phyloP scores from a whole-genome alignment of 768 basidiomycete species.

The Auricularia sp. region DNA sequence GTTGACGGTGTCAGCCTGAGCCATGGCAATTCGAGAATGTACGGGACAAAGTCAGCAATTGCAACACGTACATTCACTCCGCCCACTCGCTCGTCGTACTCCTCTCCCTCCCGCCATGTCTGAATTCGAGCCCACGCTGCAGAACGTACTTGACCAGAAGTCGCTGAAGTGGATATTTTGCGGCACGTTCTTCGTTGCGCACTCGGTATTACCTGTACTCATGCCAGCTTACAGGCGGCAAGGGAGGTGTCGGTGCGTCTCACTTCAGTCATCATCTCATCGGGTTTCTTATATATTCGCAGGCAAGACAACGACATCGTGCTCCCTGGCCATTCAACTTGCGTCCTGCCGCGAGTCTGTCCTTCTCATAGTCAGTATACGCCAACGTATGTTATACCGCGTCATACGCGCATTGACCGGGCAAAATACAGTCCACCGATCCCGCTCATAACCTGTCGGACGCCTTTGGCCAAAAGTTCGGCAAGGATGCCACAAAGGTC shows the following conservation, averaged over 20 bases:
- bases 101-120: not conserved
- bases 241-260: slow-evolving; percentile 89
- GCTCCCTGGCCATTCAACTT: slow-evolving; percentile 94
- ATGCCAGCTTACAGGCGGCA: slow-evolving; percentile 57
- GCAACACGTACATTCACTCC: not conserved
- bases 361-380: slow-evolving; percentile 71
- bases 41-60: not conserved
- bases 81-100: not conserved
- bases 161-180: slow-evolving; percentile 98
- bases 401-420: not conserved
- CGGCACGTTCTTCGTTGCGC: slow-evolving; percentile 41
- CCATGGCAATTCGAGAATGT: too few relatives aligned
- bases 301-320: slow-evolving; percentile 98
- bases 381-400: not conserved
- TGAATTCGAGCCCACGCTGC: slow-evolving; percentile 64
- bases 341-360: slow-evolving; percentile 89
- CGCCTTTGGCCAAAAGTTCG: slow-evolving; percentile 98
- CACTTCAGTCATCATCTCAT: not conserved
- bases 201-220: slow-evolving; percentile 7
- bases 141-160: slow-evolving; percentile 90
- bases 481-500: slow-evolving; percentile 96
- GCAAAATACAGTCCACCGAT: slow-evolving; percentile 70
- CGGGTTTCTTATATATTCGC: slow-evolving; percentile 4
- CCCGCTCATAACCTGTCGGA: slow-evolving; percentile 99
- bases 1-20: not conserved